A percentile compares a stretch with the other conserved stretches of the same genome.
These are phyloP conservation scores for Clonostachys solani DNA, from an alignment of 2,329 filamentous ascomycete species.

Conservation along the genomic window DNA sequence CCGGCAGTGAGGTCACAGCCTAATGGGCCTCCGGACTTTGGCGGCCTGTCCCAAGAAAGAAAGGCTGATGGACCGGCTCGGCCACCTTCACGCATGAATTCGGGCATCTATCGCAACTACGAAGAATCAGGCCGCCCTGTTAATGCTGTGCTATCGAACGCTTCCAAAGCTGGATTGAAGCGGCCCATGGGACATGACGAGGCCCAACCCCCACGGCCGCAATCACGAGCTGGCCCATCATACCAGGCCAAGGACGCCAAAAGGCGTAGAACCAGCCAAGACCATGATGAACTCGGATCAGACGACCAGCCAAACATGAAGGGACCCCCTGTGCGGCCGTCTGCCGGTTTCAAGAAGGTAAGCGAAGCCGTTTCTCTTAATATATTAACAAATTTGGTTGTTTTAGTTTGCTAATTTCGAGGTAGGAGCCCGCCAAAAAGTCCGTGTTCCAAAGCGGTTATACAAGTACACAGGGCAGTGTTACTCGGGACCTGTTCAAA, in stretches of 20 bases:
- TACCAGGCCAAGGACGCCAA: slow-evolving; percentile 72
- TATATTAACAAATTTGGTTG: neutral
- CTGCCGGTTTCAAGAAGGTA: slow-evolving; percentile 66
- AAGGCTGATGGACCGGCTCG: slow-evolving; percentile 27
- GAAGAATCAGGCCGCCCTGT: slow-evolving; percentile 60
- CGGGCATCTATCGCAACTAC: slow-evolving; percentile 43
- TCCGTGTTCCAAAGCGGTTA: slow-evolving; percentile 59
- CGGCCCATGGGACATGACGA: slow-evolving; percentile 64
- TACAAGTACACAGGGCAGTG: slow-evolving; percentile 48
- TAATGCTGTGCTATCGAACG: slow-evolving; percentile 54
- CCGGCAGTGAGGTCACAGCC: slow-evolving; percentile 53
- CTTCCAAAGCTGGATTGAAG: slow-evolving; percentile 63
- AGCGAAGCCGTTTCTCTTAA: slow-evolving; percentile 10
- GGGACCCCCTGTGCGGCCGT: slow-evolving; percentile 81
- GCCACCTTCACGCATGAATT: slow-evolving; percentile 55
- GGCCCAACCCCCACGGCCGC: slow-evolving; percentile 36
- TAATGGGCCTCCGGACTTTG: slow-evolving; percentile 43
- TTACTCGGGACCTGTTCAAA: slow-evolving; percentile 59
- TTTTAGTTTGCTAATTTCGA: slow-evolving; percentile 21
- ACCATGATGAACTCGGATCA: slow-evolving; percentile 58
- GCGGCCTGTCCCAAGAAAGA: slow-evolving; percentile 17
- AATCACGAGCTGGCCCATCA: slow-evolving; percentile 48
- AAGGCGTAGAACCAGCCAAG: slow-evolving; percentile 73
- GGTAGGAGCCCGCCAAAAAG: slow-evolving; percentile 57
- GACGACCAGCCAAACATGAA: slow-evolving; percentile 61